Conservation (phyloP, 495 filamentous ascomycete genomes). For the Xylona heveae region DNA sequence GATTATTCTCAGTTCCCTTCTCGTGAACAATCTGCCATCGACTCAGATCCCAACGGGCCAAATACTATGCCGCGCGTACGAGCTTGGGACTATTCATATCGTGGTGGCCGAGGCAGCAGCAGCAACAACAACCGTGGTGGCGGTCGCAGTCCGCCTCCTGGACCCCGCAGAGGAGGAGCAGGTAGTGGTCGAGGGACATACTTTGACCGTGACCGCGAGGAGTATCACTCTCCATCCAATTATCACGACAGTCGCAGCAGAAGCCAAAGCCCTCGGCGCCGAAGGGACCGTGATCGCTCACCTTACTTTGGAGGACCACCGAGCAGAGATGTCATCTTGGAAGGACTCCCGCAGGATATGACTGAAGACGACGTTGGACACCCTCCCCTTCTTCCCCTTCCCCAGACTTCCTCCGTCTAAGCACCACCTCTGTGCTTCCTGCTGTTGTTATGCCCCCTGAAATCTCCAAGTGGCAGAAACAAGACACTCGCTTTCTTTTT, state of each 20-base stretch:
- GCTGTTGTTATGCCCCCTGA: constrained; percentile 6
- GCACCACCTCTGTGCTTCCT: constrained; percentile 5
- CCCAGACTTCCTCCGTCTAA: background rate
- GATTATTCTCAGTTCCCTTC: constrained; percentile 13
- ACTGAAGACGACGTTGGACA: constrained; percentile 39
- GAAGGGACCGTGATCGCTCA: constrained; percentile 16
- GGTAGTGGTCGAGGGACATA: constrained; percentile 22
- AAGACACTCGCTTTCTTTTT: constrained; percentile 6
- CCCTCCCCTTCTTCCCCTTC: constrained; percentile 16
- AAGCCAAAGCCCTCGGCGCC: constrained; percentile 22
- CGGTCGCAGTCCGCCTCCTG: no score
- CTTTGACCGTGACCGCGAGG: constrained; percentile 33
- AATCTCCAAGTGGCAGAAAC: constrained; percentile 12
- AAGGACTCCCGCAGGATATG: constrained; percentile 35
- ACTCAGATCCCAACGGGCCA: no score
- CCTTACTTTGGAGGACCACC: constrained; percentile 25
- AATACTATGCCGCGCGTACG: no score
- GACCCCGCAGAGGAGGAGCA: no score
- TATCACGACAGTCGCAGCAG: constrained; percentile 19
- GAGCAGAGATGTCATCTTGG: constrained; percentile 38
- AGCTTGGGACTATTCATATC: no score
- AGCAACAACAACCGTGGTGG: no score
- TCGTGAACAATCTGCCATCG: constrained; percentile 9
- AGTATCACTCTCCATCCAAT: constrained; percentile 29
- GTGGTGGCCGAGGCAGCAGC: no score